A percentile compares a stretch with the other conserved stretches of the same genome.
Conservation (phyloP, 768 basidiomycete genomes). For the Macrocybe gigantea region DNA sequence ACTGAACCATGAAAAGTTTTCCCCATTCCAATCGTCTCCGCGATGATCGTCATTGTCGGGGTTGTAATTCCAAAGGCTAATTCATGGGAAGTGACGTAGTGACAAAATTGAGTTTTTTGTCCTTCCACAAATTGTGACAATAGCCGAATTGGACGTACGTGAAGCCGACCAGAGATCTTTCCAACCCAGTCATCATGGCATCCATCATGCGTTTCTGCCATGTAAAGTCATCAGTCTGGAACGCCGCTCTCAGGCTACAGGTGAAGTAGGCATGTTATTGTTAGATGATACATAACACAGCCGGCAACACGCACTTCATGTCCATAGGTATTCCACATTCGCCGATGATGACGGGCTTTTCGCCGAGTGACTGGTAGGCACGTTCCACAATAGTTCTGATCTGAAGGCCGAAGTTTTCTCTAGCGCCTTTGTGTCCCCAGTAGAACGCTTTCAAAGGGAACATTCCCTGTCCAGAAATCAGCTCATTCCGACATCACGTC, state of each 20-base stretch:
- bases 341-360: slow-evolving; percentile 81
- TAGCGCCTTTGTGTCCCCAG: slow-evolving; percentile 79
- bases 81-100: neutral
- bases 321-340: slow-evolving; percentile 98
- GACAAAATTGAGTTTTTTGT: neutral
- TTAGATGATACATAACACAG: neutral
- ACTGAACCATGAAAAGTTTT: slow-evolving; percentile 97
- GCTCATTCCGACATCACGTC: neutral
- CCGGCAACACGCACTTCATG: slow-evolving; percentile 70
- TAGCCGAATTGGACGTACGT: slow-evolving; percentile 50
- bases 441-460: slow-evolving; percentile 77
- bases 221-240: slow-evolving; percentile 63
- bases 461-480: slow-evolving; percentile 56
- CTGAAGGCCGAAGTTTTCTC: slow-evolving; percentile 80
- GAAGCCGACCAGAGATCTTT: slow-evolving; percentile 72
- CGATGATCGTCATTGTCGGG: slow-evolving; percentile 70
- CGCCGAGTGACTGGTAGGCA: slow-evolving; percentile 66
- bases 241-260: slow-evolving; percentile 62
- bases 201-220: slow-evolving; percentile 96
- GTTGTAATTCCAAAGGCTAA: slow-evolving; percentile 93
- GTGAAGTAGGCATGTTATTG: slow-evolving; percentile 1
- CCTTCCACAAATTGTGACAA: neutral
- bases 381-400: slow-evolving; percentile 72
- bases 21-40: slow-evolving; percentile 93
- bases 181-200: slow-evolving; percentile 79